Conservation (phyloP, 805 yeast genomes). For the Schizosaccharomyces osmophilus region DNA sequence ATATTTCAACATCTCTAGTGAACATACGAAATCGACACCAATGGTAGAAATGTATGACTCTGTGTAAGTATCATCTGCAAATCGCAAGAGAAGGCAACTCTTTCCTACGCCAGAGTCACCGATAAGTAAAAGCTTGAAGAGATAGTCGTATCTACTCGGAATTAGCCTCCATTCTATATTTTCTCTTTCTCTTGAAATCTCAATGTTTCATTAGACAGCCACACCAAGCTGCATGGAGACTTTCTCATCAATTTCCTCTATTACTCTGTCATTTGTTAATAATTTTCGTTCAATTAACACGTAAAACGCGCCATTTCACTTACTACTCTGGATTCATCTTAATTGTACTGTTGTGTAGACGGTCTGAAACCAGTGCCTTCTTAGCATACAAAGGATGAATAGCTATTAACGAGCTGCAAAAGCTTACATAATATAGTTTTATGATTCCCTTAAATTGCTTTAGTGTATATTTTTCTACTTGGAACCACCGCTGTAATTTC, state of each 20-base stretch:
- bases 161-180: not conserved
- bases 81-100: conserved; percentile 79
- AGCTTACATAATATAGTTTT: no score
- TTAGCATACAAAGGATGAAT: no score
- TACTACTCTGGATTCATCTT: conserved; percentile 2
- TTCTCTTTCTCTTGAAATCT: not conserved
- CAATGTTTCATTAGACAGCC: not conserved
- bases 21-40: conserved; percentile 62
- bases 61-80: conserved; percentile 91
- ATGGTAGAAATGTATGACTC: conserved; percentile 92
- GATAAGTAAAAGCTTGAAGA: conserved; percentile 79
- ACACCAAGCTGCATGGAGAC: not conserved
- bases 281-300: not conserved
- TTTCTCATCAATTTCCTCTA: not conserved
- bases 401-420: no score
- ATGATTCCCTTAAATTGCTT: no score
- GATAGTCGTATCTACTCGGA: conserved; percentile 35
- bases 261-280: not conserved
- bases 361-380: not conserved
- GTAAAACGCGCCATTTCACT: not conserved
- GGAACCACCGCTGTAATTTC: no score
- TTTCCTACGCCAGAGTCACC: conserved; percentile 99
- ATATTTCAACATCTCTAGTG: not conserved
- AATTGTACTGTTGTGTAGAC: not conserved
- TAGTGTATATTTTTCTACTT: no score